Base-by-base conservation (phyloP, 1,284 basidiomycete species). In the Lentinula novae-zelandiae region DNA sequence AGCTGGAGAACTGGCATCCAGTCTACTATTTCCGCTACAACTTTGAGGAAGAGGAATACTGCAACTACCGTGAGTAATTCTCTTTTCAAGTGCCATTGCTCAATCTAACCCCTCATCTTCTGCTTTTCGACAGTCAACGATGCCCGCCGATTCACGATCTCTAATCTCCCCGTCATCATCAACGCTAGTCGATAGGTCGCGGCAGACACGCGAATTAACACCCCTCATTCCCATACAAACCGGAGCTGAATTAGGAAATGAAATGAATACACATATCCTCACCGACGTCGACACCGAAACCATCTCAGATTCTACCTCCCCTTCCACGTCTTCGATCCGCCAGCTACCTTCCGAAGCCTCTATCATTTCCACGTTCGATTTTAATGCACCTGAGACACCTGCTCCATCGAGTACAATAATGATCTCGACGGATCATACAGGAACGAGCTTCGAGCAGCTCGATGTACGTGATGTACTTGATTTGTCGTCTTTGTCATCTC, bases 1-100 rank as follows among this genome's bases (percentile, higher is more conserved):
- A 81, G 82, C 69, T 85, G 85, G 85, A 74, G 82, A 61, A 77
- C 71, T 5, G 71, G 77, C 61, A 75, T 75, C 3, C 70, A 76
- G 57, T 70, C 63, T 15, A 66, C 65, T n/a, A 46, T 46, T 4
- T 20, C 44, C 17, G 66, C 53, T 20, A 40, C 38, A 20, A 33
- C 67, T 13, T 70, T 79, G n/a, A 71, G 76, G 38, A 72, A 75
- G 53, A 54, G 57, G 17, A 62, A 39, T 34, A 34, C 70, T 77
- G 59, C 72, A 58, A 71, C 71, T 15, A 65, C 61, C 5, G 65
- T 59, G 17, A 9, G 53, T 31, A 42, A 33, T 17, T 8, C 8
- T 8, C 15, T 9, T 9, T 53, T 52, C 65, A 63, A 42, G 53
- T 60, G 42, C 60, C 67, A 63, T 62, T 38, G 68, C 68, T 57